Evolutionary conservation across 2,329 filamentous ascomycete species (phyloP), one percentile per base, ranked within the genome.

Genomic region (Fusarium dimerum): DNA sequence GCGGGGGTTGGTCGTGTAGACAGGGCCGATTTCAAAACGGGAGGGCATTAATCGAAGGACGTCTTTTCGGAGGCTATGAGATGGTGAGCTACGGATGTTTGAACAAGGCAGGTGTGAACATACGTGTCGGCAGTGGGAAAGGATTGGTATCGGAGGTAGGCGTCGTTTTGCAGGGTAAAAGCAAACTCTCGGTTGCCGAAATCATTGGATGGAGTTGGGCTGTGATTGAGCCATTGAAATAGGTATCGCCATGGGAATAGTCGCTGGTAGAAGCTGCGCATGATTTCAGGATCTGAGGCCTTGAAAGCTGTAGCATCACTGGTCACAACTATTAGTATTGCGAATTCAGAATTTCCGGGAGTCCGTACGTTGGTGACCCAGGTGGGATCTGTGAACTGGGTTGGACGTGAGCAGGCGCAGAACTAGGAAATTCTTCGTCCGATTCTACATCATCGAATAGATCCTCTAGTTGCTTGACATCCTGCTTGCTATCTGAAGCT

Each of bases 191-290:
- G 88, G 70, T 97, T 90, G 29, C 81, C 86, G 75, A 97, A 97
- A 73, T 97, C 92, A 60, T 86, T 87, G 5, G 88, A 88, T 0
- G 94, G 92, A 7, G 86, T 86, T 7, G 91, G 88, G 48, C 90
- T 90, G 73, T 97, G 94, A 69, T 97, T 99, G 44, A 99, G 84
- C 94, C 94, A 99, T 71, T 97, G 92, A 74, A 97, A 99, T 17
- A 97, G 85, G 56, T 90, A 88, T 54, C 92, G 86, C 80, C 96
- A 99, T 5, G 94, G 94, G 65, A 97, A 97, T 38, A 99, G 80
- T 44, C 94, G 90, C 68, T 96, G 90, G 71, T 99, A 99, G 76
- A 97, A 99, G 59, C 88, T 90, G 64, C 89, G 85, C 85, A 97
- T 92, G 11, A 95, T 83, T 66, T 92, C 90, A 2, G 90, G 86